Percentiles rank a stretch among this genome's conserved stretches.
Evolutionary conservation across 768 basidiomycete species (phyloP).

Genomic region (Termitomyces sp.): DNA sequence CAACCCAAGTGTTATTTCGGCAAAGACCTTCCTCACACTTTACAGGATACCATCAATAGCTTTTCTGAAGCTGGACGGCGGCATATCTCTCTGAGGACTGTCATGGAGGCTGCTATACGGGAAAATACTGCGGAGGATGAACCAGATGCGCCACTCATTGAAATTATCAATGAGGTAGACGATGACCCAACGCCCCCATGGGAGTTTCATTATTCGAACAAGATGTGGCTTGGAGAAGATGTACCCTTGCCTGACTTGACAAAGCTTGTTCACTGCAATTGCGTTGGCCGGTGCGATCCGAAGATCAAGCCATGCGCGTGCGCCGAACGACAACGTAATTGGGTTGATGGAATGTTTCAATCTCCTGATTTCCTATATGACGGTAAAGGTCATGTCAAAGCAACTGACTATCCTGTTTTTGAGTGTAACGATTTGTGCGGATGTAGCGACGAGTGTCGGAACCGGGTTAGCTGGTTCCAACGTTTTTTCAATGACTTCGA

Average conservation of each 20-base stretch:
- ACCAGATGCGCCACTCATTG: constrained; percentile 61
- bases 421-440: constrained; percentile 83
- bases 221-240: constrained; percentile 65
- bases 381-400: constrained; percentile 45
- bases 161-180: constrained; percentile 64
- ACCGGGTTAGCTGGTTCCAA: constrained; percentile 50
- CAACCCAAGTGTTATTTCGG: constrained; percentile 27
- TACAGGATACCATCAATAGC: constrained; percentile 64
- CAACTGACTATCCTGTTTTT: constrained; percentile 57
- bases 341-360: constrained; percentile 22
- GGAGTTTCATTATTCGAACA: constrained; percentile 86
- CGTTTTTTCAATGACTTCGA: neutral
- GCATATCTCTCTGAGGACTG: constrained; percentile 36
- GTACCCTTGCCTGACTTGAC: constrained; percentile 62
- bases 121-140: constrained; percentile 65
- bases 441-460: constrained; percentile 77
- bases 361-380: constrained; percentile 64
- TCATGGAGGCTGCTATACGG: constrained; percentile 62
- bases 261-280: constrained; percentile 63
- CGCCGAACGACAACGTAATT: constrained; percentile 46
- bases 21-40: constrained; percentile 50
- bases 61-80: constrained; percentile 34
- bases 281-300: constrained; percentile 71
- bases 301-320: constrained; percentile 71
- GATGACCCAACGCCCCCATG: constrained; percentile 66